A percentile compares a stretch with the other conserved stretches of the same genome.
Conservation (phyloP, 441 rosid species). For the Gossypium schwendimanii region DNA sequence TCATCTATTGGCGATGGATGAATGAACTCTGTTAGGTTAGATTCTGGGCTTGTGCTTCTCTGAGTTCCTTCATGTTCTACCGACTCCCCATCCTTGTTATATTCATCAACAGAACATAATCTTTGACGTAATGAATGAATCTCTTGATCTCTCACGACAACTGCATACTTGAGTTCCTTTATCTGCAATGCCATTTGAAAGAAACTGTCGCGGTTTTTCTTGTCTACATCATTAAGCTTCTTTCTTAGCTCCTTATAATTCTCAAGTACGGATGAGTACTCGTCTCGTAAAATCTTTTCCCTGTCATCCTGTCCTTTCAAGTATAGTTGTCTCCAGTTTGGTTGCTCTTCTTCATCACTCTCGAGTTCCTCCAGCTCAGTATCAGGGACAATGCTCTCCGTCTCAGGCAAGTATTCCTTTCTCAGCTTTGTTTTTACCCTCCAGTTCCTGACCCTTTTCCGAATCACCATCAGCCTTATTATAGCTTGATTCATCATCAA, state of each 20-base stretch:
- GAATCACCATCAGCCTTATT: slow-evolving; percentile 15
- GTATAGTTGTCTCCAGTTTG: slow-evolving; percentile 50
- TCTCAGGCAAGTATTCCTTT: slow-evolving; percentile 30
- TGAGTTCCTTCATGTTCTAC: slow-evolving; percentile 28
- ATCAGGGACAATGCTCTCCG: slow-evolving; percentile 29
- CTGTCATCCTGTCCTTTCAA: slow-evolving; percentile 51
- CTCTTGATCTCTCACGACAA: slow-evolving; percentile 49
- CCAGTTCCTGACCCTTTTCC: slow-evolving; percentile 15
- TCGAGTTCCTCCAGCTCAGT: slow-evolving; percentile 30
- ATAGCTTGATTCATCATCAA: slow-evolving; percentile 12
- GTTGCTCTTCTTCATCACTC: slow-evolving; percentile 32
- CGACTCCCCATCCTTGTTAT: slow-evolving; percentile 15
- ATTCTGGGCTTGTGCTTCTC: slow-evolving; percentile 17
- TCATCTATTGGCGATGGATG: slow-evolving; percentile 27
- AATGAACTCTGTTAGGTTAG: slow-evolving; percentile 28
- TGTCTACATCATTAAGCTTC: slow-evolving; percentile 66
- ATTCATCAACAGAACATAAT: slow-evolving; percentile 22
- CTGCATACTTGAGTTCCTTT: slow-evolving; percentile 56
- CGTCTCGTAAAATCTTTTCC: slow-evolving; percentile 65
- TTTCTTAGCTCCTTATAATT: slow-evolving; percentile 65
- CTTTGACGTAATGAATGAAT: slow-evolving; percentile 39
- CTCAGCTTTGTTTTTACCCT: slow-evolving; percentile 30
- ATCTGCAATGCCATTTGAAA: slow-evolving; percentile 74
- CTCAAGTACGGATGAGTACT: slow-evolving; percentile 46
- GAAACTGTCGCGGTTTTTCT: slow-evolving; percentile 67